These are phyloP conservation scores for Exophiala dermatitidis DNA, from an alignment of 2,329 filamentous ascomycete genomes.

Conservation along the genomic window DNA sequence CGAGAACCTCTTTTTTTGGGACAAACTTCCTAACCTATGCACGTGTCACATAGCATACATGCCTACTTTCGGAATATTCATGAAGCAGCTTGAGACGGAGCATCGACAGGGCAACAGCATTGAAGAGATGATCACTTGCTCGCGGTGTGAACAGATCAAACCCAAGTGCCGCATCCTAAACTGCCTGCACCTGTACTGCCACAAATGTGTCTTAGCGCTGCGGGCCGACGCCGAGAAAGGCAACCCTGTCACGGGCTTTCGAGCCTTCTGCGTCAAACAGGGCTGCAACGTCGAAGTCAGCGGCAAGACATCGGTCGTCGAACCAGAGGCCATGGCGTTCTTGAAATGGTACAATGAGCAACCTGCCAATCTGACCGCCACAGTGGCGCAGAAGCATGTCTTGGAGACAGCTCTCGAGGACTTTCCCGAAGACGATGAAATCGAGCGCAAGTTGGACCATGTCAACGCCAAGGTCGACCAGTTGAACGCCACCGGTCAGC, in stretches of 20 bases:
- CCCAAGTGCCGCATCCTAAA: slow-evolving; percentile 18
- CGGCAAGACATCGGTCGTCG: slow-evolving; percentile 20
- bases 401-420: slow-evolving; percentile 8
- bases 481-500: background rate
- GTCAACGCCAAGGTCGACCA: slow-evolving; percentile 1
- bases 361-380: slow-evolving; percentile 1
- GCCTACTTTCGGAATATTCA: slow-evolving; percentile 7
- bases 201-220: slow-evolving; percentile 15
- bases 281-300: slow-evolving; percentile 13
- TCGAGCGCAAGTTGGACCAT: slow-evolving; percentile 9
- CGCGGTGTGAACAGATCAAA: slow-evolving; percentile 11
- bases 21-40: background rate
- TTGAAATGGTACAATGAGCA: slow-evolving; percentile 21
- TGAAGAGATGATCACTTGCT: slow-evolving; percentile 7
- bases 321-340: slow-evolving; percentile 16
- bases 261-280: slow-evolving; percentile 11
- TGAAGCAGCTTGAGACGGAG: slow-evolving; percentile 10
- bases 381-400: slow-evolving; percentile 6
- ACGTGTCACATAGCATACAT: slow-evolving; percentile 5
- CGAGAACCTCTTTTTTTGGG: background rate
- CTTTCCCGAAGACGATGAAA: slow-evolving; percentile 11
- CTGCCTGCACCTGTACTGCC: slow-evolving; percentile 22
- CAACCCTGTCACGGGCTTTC: slow-evolving; percentile 12
- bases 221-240: slow-evolving; percentile 11
- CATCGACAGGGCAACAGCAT: slow-evolving; percentile 12